Evolutionary conservation across 2,329 filamentous ascomycete genomes (phyloP), one percentile per base, ranked within the genome.

Genomic region (Thermomyces lanuginosus): DNA sequence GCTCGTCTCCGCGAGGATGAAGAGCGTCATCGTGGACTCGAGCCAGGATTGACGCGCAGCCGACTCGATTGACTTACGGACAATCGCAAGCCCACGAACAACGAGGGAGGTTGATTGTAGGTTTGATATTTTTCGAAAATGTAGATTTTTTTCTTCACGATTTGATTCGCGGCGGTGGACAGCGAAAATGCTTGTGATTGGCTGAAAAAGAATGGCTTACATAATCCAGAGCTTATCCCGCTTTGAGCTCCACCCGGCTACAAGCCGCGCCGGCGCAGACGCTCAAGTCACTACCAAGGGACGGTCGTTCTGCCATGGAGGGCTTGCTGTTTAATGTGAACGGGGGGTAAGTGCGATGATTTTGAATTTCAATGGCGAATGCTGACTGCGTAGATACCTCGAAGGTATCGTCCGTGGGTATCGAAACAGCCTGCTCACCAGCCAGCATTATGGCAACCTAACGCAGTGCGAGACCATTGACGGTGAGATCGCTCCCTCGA

Each of bases 381-480:
- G 42, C 44, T 43, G 24, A 40, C 22, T 6, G 8, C 13, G 34
- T 46, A 92, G 84, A 60, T 95, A 92, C 59, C 74, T 95, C 52
- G 89, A 98, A 61, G 89, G 89, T 54, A 84, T 98, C 53, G 82
- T 95, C 46, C 80, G 89, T 46, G 89, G 89, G 38, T 98, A 95
- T 61, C 77, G 86, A 51, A 98, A 95, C 59, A 71, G 76, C 47
- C 76, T 98, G 37, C 70, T 98, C 49, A 95, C 79, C 30, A 63
- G 76, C 55, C 67, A 81, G 51, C 91, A 86, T 63, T 98, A 98
- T 63, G 75, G 68, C 61, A 98, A 95, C 63, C 60, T 95, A 58
- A 91, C 79, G 36, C 86, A 95, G 68, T 95, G 86, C 70, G 86
- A 95, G 61, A 92, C 74, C 26, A 86, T 95, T 45, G 86, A 95